Base-by-base conservation (phyloP, 2,329 filamentous ascomycete genomes). In the Scleromitrula shiraiana region DNA sequence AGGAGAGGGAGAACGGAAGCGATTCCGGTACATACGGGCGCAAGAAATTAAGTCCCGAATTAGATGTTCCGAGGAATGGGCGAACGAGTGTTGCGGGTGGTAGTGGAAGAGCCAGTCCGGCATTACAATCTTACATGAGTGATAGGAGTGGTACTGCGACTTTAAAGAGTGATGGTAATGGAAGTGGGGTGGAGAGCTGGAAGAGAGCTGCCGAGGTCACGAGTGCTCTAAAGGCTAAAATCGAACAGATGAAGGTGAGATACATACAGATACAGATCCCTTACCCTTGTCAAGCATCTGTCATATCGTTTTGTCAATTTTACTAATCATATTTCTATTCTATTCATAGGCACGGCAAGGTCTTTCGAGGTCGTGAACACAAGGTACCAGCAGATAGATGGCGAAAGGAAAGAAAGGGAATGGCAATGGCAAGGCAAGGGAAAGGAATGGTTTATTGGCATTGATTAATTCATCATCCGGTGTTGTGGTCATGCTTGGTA, bases 201-300 rank as follows among this genome's bases (percentile, higher is more conserved):
- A 94, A 90, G 71, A 77, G 93, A 58, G 93, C 93, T 15, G 93
- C 93, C 2, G 93, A 98, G 71, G 93, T 98, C 50, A 98, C 93
- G 46, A 96, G 90, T 67, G 93, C 96, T 66, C 68, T 98, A 62
- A 98, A 97, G 72, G 89, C 91, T 44, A 81, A 93, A 65, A 98
- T 98, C 67, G 93, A 97, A 72, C 86, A 93, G 74, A 98, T 98
- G 93, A 98, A 97, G 77, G 80, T 78, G 61, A 56, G 69, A 51
- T 45, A n/a, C n/a, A n/a, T n/a, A n/a, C n/a, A n/a, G n/a, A n/a
- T n/a, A n/a, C n/a, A n/a, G n/a, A n/a, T n/a, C n/a, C n/a, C 29
- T 41, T 8, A 17, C 15, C 29, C 30, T 12, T 45, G 29, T 37
- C 22, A 44, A 14, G 9, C 35, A 12, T 5, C 20, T 24, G 17